Evolutionary conservation across 2,329 filamentous ascomycete genomes (phyloP).

Genomic region (Phyllosticta capitalensis): DNA sequence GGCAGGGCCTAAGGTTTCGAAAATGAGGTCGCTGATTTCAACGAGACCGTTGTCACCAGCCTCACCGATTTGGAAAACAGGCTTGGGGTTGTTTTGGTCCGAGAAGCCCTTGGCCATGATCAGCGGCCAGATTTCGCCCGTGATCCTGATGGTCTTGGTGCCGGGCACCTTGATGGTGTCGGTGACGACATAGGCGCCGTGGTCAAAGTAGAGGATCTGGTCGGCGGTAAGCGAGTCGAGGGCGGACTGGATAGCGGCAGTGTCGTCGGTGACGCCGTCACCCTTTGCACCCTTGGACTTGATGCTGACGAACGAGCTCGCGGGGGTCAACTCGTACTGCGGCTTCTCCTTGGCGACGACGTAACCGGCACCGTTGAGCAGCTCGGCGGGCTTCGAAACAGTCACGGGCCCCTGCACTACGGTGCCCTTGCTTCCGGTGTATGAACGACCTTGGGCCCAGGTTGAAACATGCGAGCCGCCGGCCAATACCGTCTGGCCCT

Average conservation of each 20-base stretch:
- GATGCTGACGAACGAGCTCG: conserved; percentile 69
- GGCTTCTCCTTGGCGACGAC: conserved; percentile 82
- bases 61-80: conserved; percentile 79
- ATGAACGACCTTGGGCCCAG: conserved; percentile 73
- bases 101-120: conserved; percentile 81
- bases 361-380: conserved; percentile 56
- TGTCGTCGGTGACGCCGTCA: conserved; percentile 82
- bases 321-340: conserved; percentile 64
- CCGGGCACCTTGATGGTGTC: conserved; percentile 49
- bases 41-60: conserved; percentile 67
- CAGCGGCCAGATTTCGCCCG: conserved; percentile 83
- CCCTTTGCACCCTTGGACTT: conserved; percentile 76
- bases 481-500: conserved; percentile 53
- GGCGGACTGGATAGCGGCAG: conserved; percentile 68
- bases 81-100: conserved; percentile 64
- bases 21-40: conserved; percentile 80
- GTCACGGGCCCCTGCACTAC: conserved; percentile 47
- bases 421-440: conserved; percentile 42
- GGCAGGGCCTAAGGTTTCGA: conserved; percentile 73
- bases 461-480: conserved; percentile 60
- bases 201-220: conserved; percentile 55
- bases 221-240: conserved; percentile 57
- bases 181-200: conserved; percentile 53
- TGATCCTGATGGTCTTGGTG: conserved; percentile 68
- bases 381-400: conserved; percentile 52